A percentile compares a stretch with the other conserved stretches of the same genome.
These are phyloP conservation scores for Yamadazyma takamatsuzukensis DNA, from an alignment of 805 yeast species.

Conservation along the genomic window DNA sequence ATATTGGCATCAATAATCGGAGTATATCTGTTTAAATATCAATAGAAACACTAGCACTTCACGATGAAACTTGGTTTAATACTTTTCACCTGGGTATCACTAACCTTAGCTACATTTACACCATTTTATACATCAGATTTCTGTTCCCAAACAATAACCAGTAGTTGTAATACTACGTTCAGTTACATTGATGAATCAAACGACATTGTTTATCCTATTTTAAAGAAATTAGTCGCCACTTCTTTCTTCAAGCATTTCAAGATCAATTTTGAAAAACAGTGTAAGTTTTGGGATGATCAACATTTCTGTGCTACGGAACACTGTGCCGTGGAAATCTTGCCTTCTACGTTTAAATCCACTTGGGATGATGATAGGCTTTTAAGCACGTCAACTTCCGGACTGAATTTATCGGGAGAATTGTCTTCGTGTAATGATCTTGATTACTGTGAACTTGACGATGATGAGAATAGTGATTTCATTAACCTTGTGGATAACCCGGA, in stretches of 20 bases:
- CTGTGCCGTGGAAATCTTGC: constrained; percentile 79
- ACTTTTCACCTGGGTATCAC: too few species aligned
- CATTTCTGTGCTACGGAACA: constrained; percentile 84
- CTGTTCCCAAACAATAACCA: constrained; percentile 42
- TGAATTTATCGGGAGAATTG: constrained; percentile 2
- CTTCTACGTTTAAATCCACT: constrained; percentile 65
- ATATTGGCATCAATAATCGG: too few species aligned
- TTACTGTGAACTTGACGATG: constrained; percentile 66
- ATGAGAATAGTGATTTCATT: constrained; percentile 74
- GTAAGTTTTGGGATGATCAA: constrained; percentile 82
- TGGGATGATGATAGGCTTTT: constrained; percentile 26
- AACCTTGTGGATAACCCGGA: constrained; percentile 89
- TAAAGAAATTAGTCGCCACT: constrained; percentile 58
- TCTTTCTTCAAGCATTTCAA: constrained; percentile 88
- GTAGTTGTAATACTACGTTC: constrained; percentile 44
- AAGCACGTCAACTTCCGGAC: too few species aligned
- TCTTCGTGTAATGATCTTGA: constrained; percentile 46
- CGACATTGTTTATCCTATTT: constrained; percentile 38
- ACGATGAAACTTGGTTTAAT: too few species aligned
- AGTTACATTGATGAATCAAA: constrained; percentile 39
- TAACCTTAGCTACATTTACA: too few species aligned
- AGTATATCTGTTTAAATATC: too few species aligned
- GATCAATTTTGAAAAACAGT: constrained; percentile 73
- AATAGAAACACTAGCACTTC: too few species aligned
- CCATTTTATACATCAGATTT: constrained; percentile 43